A percentile compares a stretch with the other conserved stretches of the same genome.
phyloP scores from a whole-genome alignment of 2,329 filamentous ascomycete genomes.

The Fusarium virguliforme region DNA sequence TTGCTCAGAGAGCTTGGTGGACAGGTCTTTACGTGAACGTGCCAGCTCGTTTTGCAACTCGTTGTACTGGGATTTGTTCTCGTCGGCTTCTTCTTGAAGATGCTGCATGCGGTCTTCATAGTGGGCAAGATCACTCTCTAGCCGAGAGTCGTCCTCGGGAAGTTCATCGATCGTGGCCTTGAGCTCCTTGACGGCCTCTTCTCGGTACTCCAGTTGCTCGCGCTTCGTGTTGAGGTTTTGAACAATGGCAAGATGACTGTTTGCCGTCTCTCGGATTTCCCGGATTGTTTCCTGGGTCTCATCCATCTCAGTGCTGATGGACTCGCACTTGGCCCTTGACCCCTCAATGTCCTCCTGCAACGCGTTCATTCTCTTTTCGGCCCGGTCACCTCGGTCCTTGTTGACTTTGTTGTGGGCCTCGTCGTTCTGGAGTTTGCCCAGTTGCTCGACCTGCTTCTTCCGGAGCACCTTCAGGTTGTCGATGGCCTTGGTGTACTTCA shows the following conservation, averaged over 20 bases:
- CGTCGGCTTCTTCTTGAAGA: conserved; percentile 75
- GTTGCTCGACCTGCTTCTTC: conserved; percentile 85
- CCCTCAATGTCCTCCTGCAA: conserved; percentile 78
- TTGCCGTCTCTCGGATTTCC: conserved; percentile 80
- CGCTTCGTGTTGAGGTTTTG: conserved; percentile 83
- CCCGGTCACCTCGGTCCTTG: conserved; percentile 86
- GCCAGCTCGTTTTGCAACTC: conserved; percentile 71
- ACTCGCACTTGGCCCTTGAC: conserved; percentile 71
- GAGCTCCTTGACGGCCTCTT: conserved; percentile 80
- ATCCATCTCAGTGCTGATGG: conserved; percentile 73
- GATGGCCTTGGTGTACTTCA: conserved; percentile 97
- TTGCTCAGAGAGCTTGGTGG: conserved; percentile 73
- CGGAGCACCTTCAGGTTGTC: conserved; percentile 91
- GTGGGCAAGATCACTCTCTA: conserved; percentile 80
- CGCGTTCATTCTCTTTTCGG: conserved; percentile 75
- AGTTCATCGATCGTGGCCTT: conserved; percentile 82
- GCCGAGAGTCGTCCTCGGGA: conserved; percentile 81
- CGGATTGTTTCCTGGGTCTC: conserved; percentile 71
- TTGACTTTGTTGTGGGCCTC: conserved; percentile 85
- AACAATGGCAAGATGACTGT: conserved; percentile 81
- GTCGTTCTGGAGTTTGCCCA: conserved; percentile 80
- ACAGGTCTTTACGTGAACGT: conserved; percentile 63
- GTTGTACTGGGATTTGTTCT: conserved; percentile 75
- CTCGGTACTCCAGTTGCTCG: conserved; percentile 79
- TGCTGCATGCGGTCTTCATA: conserved; percentile 83